Evolutionary conservation across 2,329 filamentous ascomycete genomes (phyloP), one percentile per base, ranked within the genome.

Genomic region (Dryadomyces quercus-mongolicae): DNA sequence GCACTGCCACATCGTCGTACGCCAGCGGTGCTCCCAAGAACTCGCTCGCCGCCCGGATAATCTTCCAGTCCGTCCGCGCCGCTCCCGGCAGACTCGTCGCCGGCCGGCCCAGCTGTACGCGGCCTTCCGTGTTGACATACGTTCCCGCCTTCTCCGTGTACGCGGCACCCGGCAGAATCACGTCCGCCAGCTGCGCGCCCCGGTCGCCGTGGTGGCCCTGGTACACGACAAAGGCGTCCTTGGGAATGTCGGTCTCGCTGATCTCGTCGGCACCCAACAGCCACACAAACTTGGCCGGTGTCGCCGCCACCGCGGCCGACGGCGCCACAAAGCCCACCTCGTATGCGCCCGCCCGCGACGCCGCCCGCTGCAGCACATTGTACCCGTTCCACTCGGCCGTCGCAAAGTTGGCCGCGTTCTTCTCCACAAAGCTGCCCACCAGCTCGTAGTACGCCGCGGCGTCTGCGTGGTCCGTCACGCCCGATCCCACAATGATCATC

Each of bases 111-210:
- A 95, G 86, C 74, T 98, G 93, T 21, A 93, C 89, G 63, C 93
- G 88, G 55, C 93, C 93, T 71, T 98, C 93, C 0, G 93, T 97
- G 81, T 97, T 98, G 72, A 98, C 82, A 66, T 95, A 98, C 47
- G 93, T 98, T 57, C 84, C 91, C 22, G 86, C 82, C 77, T 97
- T 98, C 75, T 98, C 93, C 22, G 92, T 97, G 74, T 96, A 98
- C 13, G 93, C 90, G 51, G 90, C 90, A 61, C 90, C 92, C 31
- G 93, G 93, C 20, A 98, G 86, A 61, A 98, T 81, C 55, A 98
- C 82, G 65, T 98, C 92, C 50, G 93, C 93, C 58, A 96, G 81
- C 71, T 94, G 86, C 54, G 93, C 93, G 60, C 92, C 93, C 53
- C 81, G 81, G 73, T 98, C 93, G 71, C 93, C 93, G 70, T 98